phyloP scores from a whole-genome alignment of 495 filamentous ascomycete species.

The Hyaloscypha hepaticicola region DNA sequence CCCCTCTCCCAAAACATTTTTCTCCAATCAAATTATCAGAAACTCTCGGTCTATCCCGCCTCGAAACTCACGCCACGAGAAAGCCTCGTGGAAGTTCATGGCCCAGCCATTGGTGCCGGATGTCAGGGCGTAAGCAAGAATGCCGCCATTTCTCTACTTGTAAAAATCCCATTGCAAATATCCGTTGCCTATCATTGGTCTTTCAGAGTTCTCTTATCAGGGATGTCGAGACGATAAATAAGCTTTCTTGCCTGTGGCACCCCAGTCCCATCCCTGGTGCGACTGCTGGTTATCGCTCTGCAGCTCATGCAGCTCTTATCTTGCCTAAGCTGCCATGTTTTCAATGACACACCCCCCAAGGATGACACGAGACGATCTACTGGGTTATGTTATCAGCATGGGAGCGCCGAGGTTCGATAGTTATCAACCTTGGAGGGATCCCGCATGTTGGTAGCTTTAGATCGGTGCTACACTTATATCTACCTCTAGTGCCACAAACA shows the following conservation, averaged over 20 bases:
- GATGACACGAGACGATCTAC: neutral
- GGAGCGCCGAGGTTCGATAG: conserved; percentile 8
- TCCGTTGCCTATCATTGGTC: neutral
- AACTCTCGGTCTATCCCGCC: neutral
- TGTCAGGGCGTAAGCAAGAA: no score
- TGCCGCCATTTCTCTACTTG: neutral
- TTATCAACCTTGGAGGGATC: neutral
- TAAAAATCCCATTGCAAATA: neutral
- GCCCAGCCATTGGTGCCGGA: no score
- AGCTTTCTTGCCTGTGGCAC: conserved; percentile 6
- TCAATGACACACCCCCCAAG: conserved; percentile 12
- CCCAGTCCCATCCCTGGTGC: conserved; percentile 5
- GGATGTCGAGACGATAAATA: neutral
- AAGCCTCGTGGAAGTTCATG: neutral
- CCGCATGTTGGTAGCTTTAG: neutral
- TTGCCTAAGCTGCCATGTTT: conserved; percentile 2
- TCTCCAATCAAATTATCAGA: neutral
- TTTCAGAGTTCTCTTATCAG: neutral
- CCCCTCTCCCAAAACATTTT: neutral
- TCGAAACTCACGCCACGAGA: neutral
- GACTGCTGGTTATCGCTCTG: conserved; percentile 9
- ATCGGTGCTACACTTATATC: conserved; percentile 1
- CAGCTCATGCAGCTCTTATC: conserved; percentile 17
- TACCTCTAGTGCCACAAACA: neutral
- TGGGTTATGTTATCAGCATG: conserved; percentile 11